These are phyloP conservation scores for Omphalotus olearius DNA, from an alignment of 1,284 basidiomycete genomes.

Conservation along the genomic window DNA sequence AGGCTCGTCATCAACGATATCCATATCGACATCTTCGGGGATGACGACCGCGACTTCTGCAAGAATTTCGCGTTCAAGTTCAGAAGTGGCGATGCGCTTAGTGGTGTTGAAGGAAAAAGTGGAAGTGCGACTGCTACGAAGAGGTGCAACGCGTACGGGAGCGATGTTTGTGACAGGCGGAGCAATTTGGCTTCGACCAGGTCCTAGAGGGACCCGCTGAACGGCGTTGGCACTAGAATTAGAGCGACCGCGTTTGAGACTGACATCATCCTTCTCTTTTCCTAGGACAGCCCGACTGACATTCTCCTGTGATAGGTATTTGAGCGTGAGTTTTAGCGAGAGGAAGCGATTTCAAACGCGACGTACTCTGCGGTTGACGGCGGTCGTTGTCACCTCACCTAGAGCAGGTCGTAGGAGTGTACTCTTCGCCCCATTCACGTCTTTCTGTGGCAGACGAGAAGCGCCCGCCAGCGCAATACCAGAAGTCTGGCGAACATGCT, in stretches of 20 bases:
- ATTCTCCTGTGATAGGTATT: slow-evolving; percentile 29
- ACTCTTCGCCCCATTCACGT: slow-evolving; percentile 43
- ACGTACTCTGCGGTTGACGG: slow-evolving; percentile 72
- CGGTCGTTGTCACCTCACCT: slow-evolving; percentile 65
- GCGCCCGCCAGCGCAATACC: slow-evolving; percentile 38
- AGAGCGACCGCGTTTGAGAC: slow-evolving; percentile 62
- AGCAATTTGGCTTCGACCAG: slow-evolving; percentile 42
- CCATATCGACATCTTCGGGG: slow-evolving; percentile 53
- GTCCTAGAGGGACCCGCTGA: slow-evolving; percentile 65
- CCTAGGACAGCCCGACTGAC: slow-evolving; percentile 34
- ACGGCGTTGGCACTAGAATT: slow-evolving; percentile 51
- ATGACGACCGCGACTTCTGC: slow-evolving; percentile 24
- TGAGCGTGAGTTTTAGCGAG: slow-evolving; percentile 9
- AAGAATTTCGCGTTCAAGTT: slow-evolving; percentile 19
- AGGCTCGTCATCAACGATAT: slow-evolving; percentile 41
- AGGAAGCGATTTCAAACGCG: slow-evolving; percentile 5
- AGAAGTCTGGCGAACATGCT: slow-evolving; percentile 58
- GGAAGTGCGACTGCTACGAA: slow-evolving; percentile 32
- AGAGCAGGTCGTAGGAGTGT: slow-evolving; percentile 55
- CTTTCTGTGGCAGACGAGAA: slow-evolving; percentile 38
- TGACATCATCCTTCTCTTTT: slow-evolving; percentile 55
- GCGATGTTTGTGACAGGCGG: slow-evolving; percentile 17
- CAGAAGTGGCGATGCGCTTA: slow-evolving; percentile 36
- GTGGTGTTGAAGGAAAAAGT: slow-evolving; percentile 29
- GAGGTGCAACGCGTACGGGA: slow-evolving; percentile 22